These are phyloP conservation scores for Solanum hybrid DNA, from an alignment of 305 asterid genomes.

Conservation along the genomic window DNA sequence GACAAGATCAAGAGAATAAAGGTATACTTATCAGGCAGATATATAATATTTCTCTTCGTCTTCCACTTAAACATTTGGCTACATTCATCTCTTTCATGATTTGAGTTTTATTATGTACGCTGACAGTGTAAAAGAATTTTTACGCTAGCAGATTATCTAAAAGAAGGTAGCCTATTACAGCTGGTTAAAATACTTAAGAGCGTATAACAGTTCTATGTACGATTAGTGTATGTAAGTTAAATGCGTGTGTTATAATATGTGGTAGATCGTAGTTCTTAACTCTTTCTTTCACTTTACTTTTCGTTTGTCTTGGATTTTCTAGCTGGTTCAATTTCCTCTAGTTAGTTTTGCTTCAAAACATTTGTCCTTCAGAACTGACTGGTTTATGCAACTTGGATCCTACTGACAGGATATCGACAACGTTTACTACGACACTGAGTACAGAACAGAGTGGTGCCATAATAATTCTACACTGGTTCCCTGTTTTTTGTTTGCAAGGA, in stretches of 20 bases:
- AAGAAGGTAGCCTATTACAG: neutral
- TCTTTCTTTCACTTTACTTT: neutral
- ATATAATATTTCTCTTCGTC: neutral
- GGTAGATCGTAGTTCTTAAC: neutral
- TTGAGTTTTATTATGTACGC: neutral
- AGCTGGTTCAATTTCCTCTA: neutral
- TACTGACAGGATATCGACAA: constrained; percentile 55
- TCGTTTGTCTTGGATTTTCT: neutral
- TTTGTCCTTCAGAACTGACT: neutral
- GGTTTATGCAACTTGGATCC: neutral
- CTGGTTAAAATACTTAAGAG: neutral
- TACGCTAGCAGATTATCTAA: neutral
- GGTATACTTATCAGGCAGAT: constrained; percentile 19
- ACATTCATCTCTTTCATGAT: neutral
- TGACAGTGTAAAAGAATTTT: neutral
- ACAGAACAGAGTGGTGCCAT: constrained; percentile 86
- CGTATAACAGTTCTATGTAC: neutral
- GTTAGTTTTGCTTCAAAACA: neutral
- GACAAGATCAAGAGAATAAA: constrained; percentile 57
- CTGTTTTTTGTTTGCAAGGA: constrained; percentile 77
- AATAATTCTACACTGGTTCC: constrained; percentile 50
- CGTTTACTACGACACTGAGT: constrained; percentile 71
- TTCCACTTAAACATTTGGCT: neutral
- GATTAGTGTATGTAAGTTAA: neutral
- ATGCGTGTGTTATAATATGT: neutral